Base-by-base conservation (phyloP, 805 yeast species). In the Candida nanaspora region DNA sequence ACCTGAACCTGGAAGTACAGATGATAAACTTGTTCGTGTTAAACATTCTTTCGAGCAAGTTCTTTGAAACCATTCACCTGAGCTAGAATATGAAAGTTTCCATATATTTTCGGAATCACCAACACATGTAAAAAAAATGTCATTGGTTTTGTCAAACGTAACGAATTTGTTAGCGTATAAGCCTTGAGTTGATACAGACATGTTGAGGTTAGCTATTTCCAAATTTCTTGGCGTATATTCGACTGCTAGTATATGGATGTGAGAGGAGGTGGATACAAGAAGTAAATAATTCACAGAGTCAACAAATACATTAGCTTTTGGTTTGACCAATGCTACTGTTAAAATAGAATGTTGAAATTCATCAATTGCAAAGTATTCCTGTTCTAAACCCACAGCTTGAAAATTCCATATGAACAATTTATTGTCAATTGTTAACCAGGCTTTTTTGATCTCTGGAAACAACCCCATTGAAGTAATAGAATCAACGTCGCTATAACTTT, bases 351-450 rank as follows among this genome's bases (percentile, higher is more conserved):
- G 86, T 40, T 77, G 72, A 46, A 88, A 74, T 48, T 83, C 94
- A 56, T 87, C 97, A 39, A 91, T 83, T 8, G 87, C 78, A 51
- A 80, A 80, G 54, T 79, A 85, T 44, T 83, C 91, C 22, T 71
- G 61, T 19, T 75, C 72, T 13, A 54, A 49, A 42, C 73, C 75
- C 8, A 63, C 53, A 1, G 56, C 53, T 35, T 46, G 46, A 55
- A 82, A 78, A 58, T 88, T 82, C 98, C 98, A 93, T 20, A 94
- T 69, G 27, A 84, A 75, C 51, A 91, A 68, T 51, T 83, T 82
- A 56, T 82, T 82, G 54, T 87, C 97, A 26, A 81, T 76, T 3
- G 83, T 78, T 26, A 91, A 72, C 96, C 97, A 93, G 13, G 89
- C 78, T 44, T 95, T 76, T 46, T 78, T 75, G 25, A 93, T 72